These are phyloP conservation scores for Colletotrichum acutatum DNA, from an alignment of 2,329 filamentous ascomycete genomes.

Conservation along the genomic window DNA sequence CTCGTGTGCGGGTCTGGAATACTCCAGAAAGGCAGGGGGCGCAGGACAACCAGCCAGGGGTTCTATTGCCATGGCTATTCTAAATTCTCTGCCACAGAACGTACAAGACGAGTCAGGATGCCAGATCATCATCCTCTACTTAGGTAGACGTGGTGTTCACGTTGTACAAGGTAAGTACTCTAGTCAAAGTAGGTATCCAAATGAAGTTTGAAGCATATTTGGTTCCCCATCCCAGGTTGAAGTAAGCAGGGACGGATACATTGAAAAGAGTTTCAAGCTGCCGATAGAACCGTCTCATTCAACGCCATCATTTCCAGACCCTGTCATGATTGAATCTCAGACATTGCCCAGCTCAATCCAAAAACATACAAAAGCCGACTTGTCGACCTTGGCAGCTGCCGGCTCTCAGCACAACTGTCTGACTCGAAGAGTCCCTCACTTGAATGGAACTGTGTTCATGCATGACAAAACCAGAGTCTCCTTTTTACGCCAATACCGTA, in stretches of 20 bases:
- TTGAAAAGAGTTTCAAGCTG: background rate
- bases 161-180: no score
- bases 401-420: background rate
- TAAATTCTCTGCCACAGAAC: background rate
- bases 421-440: background rate
- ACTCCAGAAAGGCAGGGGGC: background rate
- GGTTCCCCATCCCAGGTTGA: background rate
- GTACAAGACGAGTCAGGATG: background rate
- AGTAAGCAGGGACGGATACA: no score
- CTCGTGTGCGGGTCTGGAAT: background rate
- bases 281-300: background rate
- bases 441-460: background rate
- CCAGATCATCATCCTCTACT: background rate
- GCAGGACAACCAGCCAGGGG: background rate
- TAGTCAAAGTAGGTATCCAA: background rate
- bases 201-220: background rate
- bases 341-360: background rate
- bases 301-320: background rate
- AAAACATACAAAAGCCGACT: no score
- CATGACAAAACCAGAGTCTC: background rate
- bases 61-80: background rate
- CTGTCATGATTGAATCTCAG: background rate
- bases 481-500: background rate
- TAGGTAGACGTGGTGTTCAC: background rate
- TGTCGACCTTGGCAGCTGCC: background rate